Base-by-base conservation (phyloP, 106 monocot species). In the Alisma plantagoaquatica region DNA sequence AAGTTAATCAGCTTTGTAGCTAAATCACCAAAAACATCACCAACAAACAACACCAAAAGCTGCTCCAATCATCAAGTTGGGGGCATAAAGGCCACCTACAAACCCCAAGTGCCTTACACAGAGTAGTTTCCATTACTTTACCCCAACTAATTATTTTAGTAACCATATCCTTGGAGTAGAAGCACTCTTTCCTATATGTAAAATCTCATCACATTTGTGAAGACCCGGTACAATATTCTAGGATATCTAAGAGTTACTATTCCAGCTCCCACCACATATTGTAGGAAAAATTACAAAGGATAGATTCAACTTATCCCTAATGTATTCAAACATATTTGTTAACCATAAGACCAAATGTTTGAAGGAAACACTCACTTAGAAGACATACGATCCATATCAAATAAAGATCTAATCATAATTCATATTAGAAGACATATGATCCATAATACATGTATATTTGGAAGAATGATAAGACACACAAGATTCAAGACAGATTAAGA, bases 151-250 rank as follows among this genome's bases (percentile, higher is more conserved):
- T 59, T 99, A 90, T 59, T 89, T 67, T 67, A 99, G 69, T n/a
- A 90, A 78, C 98, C 98, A 90, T 56, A 99, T 90, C 70, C 98
- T 90, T 69, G 98, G 98, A 22, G 90, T 90, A 32, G 98, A 85
- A 53, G 86, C 98, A 82, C 85, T 80, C 41, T 99, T 99, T n/a
- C 98, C 98, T 26, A 90, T 91, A 49, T 99, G 98, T 53, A 99
- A 61, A 64, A 99, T 99, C 62, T 99, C 98, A 60, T 99, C 98
- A 99, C 98, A 65, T 99, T 99, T 60, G 98, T 99, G 62, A 99
- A 99, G 27, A 89, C 98, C 98, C 90, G 90, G 58, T 99, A 99
- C 26, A 99, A 69, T 60, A 81, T 72, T 51, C 98, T 90, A 63
- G 98, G 98, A 61, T 99, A 99, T 47, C 76, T 90, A 27, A 99